Conservation (phyloP, 2,329 filamentous ascomycete genomes). For the Hirsutella thompsonii region DNA sequence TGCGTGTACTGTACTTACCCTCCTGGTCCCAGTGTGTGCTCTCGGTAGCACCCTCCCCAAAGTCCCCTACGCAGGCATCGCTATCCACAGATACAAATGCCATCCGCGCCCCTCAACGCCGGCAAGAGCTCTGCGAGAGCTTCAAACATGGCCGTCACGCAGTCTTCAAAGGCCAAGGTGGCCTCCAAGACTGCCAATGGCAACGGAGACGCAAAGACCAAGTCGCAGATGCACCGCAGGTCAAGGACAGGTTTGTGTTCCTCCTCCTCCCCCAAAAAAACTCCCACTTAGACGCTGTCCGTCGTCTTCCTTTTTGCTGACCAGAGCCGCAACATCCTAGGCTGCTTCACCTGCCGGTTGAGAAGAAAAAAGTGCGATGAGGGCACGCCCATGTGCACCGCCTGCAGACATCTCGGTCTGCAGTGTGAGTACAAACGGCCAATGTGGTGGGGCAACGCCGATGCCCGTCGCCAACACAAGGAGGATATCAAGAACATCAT, state of each 20-base stretch:
- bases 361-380: slow-evolving; percentile 60
- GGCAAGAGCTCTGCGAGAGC: slow-evolving; percentile 35
- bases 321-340: slow-evolving; percentile 20
- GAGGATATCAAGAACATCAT: slow-evolving; percentile 95
- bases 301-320: background rate
- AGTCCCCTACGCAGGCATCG: background rate
- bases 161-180: slow-evolving; percentile 45
- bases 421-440: slow-evolving; percentile 94
- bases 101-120: slow-evolving; percentile 51
- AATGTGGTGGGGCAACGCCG: slow-evolving; percentile 94
- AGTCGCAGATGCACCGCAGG: slow-evolving; percentile 81
- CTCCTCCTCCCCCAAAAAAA: too few relatives aligned
- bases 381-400: slow-evolving; percentile 47
- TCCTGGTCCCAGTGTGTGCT: background rate
- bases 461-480: slow-evolving; percentile 75
- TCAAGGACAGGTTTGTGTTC: slow-evolving; percentile 73
- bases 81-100: slow-evolving; percentile 34
- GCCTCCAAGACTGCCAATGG: slow-evolving; percentile 39
- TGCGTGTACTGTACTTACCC: slow-evolving; percentile 8
- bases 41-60: slow-evolving; percentile 12
- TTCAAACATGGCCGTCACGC: slow-evolving; percentile 49
- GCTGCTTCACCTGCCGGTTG: slow-evolving; percentile 56
- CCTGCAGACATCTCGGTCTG: slow-evolving; percentile 64
- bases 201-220: slow-evolving; percentile 40
- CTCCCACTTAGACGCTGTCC: background rate